Conservation (phyloP, 139 green algal species). For the Astrephomene gubernaculifera region DNA sequence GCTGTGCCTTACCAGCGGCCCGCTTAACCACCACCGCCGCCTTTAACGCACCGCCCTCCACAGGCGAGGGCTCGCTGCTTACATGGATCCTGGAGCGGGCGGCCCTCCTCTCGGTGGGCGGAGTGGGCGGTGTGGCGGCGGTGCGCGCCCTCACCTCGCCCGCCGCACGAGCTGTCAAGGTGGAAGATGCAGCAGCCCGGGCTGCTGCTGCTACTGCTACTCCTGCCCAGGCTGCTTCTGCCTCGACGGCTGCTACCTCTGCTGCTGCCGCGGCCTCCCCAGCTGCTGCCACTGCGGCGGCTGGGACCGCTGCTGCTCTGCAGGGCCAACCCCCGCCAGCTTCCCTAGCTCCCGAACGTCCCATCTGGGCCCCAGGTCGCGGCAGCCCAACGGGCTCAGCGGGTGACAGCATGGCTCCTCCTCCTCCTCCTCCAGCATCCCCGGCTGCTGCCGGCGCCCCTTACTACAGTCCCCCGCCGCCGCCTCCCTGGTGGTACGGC, state of each 20-base stretch:
- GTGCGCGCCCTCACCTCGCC: not conserved
- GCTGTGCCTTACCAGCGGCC: too few species aligned
- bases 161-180: not conserved
- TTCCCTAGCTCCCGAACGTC: not conserved
- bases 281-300: not conserved
- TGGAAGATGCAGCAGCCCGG: not conserved
- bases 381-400: too few species aligned
- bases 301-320: too few species aligned
- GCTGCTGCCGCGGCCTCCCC: not conserved
- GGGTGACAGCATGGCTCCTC: too few species aligned
- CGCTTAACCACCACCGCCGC: not conserved
- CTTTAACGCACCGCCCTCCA: not conserved
- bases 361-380: not conserved
- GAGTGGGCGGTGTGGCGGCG: not conserved
- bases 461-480: slow-evolving; percentile 11
- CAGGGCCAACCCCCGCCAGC: not conserved
- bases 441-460: not conserved
- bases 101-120: not conserved
- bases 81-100: slow-evolving; percentile 13
- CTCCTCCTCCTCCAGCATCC: too few species aligned
- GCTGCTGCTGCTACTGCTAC: not conserved
- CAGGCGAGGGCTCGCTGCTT: not conserved
- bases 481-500: not conserved
- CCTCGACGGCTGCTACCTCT: not conserved
- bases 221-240: not conserved